A percentile compares a stretch with the other conserved stretches of the same genome.
Conservation (phyloP, 371 early-diverging fungal genomes). For the Syncephalastrum monosporum region DNA sequence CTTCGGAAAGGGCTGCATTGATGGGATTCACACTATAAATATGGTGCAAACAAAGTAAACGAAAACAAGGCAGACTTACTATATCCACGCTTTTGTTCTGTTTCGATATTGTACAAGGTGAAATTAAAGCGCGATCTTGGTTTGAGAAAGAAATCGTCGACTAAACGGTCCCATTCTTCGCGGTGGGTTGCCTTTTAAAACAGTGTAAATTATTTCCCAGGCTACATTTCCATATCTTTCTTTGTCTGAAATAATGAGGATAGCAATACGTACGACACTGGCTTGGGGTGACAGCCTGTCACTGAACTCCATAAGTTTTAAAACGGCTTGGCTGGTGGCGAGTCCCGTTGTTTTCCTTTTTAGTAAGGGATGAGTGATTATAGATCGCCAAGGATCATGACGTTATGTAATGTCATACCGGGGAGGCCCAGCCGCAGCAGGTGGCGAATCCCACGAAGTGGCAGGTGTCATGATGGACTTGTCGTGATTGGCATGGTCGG, state of each 20-base stretch:
- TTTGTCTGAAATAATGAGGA: not conserved
- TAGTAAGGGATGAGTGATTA: no score
- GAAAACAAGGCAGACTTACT: slow-evolving; percentile 21
- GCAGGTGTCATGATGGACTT: no score
- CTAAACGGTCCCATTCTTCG: slow-evolving; percentile 36
- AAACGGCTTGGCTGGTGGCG: slow-evolving; percentile 34
- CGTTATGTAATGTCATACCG: no score
- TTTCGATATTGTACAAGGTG: slow-evolving; percentile 25
- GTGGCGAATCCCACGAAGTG: no score
- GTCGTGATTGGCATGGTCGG: no score
- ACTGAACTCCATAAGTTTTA: slow-evolving; percentile 43
- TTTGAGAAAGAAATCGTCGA: slow-evolving; percentile 32
- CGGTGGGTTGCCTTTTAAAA: slow-evolving; percentile 24
- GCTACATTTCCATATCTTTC: slow-evolving; percentile 1
- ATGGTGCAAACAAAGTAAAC: not conserved
- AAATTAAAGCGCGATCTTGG: slow-evolving; percentile 23
- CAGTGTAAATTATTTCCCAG: not conserved
- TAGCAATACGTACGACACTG: slow-evolving; percentile 20
- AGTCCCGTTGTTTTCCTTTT: slow-evolving; percentile 1
- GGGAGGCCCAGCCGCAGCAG: no score
- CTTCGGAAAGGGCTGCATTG: slow-evolving; percentile 26
- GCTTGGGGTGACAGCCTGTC: slow-evolving; percentile 36
- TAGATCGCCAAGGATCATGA: no score
- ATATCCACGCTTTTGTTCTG: slow-evolving; percentile 21
- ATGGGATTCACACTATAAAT: not conserved